Percentiles rank a stretch among this genome's conserved stretches.
Conservation (phyloP, 2,329 filamentous ascomycete genomes). For the Aspergillus pseudoglaucus region DNA sequence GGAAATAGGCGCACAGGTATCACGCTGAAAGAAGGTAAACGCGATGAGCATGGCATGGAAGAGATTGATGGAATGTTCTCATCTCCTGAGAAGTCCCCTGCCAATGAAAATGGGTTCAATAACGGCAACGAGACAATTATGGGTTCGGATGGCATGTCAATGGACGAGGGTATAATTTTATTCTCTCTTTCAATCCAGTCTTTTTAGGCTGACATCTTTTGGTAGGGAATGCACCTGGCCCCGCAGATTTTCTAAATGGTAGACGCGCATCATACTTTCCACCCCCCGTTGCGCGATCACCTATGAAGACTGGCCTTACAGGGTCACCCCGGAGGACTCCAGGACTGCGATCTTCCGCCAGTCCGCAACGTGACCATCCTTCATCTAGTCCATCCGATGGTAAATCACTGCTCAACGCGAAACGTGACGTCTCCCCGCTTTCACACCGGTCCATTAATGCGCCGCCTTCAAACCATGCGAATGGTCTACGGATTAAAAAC, state of each 20-base stretch:
- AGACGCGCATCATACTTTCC: constrained; percentile 31
- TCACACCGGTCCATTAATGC: constrained; percentile 31
- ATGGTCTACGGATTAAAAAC: constrained; percentile 15
- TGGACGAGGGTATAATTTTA: constrained; percentile 50
- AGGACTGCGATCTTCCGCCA: constrained; percentile 37
- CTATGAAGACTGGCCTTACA: constrained; percentile 38
- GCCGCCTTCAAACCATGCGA: constrained; percentile 20
- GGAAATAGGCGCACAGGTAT: constrained; percentile 76
- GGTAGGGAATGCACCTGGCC: constrained; percentile 36
- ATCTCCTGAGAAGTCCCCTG: constrained; percentile 64
- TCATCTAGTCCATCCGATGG: constrained; percentile 36
- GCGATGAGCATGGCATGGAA: constrained; percentile 90
- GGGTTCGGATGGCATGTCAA: constrained; percentile 56
- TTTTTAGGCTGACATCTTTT: not conserved
- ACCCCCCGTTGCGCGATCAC: constrained; percentile 38
- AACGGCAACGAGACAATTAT: constrained; percentile 40
- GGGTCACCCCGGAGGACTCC: constrained; percentile 39
- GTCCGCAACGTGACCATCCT: constrained; percentile 24
- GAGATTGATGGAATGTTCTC: constrained; percentile 83
- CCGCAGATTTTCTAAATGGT: constrained; percentile 35
- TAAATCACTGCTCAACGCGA: constrained; percentile 18
- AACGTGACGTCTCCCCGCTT: constrained; percentile 28
- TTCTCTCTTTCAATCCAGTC: not conserved
- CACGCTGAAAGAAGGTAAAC: constrained; percentile 68
- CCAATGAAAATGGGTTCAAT: constrained; percentile 24